A percentile compares a stretch with the other conserved stretches of the same genome.
phyloP scores from a whole-genome alignment of 2,329 filamentous ascomycete species.

The Mycosphaerella sp. region DNA sequence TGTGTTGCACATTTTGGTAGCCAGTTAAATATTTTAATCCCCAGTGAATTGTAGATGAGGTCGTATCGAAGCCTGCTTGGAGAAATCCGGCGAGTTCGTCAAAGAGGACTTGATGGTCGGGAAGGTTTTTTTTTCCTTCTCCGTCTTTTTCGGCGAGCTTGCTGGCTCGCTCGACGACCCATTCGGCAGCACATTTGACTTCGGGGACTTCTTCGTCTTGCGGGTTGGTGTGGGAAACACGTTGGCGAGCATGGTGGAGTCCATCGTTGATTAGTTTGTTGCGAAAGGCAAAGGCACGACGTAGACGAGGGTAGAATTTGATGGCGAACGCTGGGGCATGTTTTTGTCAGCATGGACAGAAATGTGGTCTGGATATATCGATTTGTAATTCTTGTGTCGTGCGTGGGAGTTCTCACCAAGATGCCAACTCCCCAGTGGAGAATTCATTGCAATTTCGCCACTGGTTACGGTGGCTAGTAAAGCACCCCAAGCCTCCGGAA shows the following conservation, averaged over 20 bases:
- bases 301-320: conserved; percentile 5
- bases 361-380: not conserved
- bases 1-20: conserved; percentile 42
- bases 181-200: conserved; percentile 31
- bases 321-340: not conserved
- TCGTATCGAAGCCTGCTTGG: conserved; percentile 41
- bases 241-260: conserved; percentile 2
- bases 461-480: not conserved
- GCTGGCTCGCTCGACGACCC: conserved; percentile 31
- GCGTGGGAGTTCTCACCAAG: not conserved
- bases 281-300: not conserved
- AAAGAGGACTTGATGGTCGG: conserved; percentile 19
- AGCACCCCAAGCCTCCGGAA: not conserved
- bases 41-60: conserved; percentile 37
- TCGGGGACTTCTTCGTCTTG: conserved; percentile 11
- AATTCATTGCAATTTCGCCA: conserved; percentile 1
- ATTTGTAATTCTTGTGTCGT: too few species aligned
- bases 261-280: not conserved
- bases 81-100: conserved; percentile 30
- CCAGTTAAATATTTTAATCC: conserved; percentile 35
- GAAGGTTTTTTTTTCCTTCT: conserved; percentile 7
- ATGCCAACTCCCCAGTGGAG: not conserved
- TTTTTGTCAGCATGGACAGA: not conserved
- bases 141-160: conserved; percentile 31
- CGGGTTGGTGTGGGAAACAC: not conserved